Percentiles rank a stretch among this genome's conserved stretches.
These are phyloP conservation scores for Stachybotrys echinatus DNA, from an alignment of 2,329 filamentous ascomycete genomes.

Conservation along the genomic window DNA sequence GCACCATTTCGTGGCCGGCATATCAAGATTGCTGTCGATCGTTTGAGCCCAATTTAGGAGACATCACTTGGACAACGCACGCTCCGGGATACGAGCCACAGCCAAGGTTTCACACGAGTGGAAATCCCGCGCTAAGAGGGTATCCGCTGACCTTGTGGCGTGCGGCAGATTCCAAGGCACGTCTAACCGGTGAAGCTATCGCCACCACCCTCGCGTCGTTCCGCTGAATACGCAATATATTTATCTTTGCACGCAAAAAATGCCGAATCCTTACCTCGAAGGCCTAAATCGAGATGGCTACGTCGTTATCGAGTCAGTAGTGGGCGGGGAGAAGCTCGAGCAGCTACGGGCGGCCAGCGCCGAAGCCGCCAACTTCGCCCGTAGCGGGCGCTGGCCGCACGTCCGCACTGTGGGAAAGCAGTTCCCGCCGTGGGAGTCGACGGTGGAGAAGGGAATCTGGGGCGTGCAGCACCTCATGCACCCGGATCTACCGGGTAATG, in stretches of 20 bases:
- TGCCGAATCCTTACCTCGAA: conserved; percentile 15
- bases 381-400: conserved; percentile 71
- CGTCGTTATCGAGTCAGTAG: conserved; percentile 63
- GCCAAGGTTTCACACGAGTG: not conserved
- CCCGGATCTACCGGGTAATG: conserved; percentile 58
- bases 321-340: conserved; percentile 50
- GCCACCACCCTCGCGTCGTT: no score
- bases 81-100: not conserved
- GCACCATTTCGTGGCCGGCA: not conserved
- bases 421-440: conserved; percentile 78
- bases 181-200: no score
- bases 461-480: conserved; percentile 82
- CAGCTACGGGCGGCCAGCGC: conserved; percentile 55
- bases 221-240: no score
- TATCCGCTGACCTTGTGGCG: not conserved
- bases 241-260: no score
- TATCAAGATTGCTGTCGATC: not conserved
- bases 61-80: not conserved
- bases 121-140: not conserved
- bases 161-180: no score
- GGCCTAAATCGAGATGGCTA: conserved; percentile 68
- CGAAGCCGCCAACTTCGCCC: conserved; percentile 54
- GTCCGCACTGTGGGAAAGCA: conserved; percentile 84
- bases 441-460: conserved; percentile 67
- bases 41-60: not conserved